phyloP scores from a whole-genome alignment of 345 rosid genomes.

The Triadica sebifera region DNA sequence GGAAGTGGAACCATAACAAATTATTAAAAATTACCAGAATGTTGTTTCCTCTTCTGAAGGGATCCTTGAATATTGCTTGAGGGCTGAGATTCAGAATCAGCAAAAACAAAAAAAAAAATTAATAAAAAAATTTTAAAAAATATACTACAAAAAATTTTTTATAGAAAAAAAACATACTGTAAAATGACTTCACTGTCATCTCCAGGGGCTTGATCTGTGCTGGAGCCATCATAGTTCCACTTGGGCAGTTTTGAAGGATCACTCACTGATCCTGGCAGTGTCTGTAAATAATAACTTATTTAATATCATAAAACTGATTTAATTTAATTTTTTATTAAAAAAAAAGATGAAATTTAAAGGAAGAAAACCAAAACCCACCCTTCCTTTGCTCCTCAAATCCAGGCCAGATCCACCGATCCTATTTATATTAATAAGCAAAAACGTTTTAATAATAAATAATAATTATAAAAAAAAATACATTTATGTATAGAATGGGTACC shows the following conservation, averaged over 20 bases:
- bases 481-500: constrained; percentile 13
- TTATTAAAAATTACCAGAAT: constrained; percentile 18
- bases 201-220: constrained; percentile 92
- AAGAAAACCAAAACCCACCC: constrained; percentile 13
- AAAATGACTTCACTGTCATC: constrained; percentile 89
- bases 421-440: constrained; percentile 3
- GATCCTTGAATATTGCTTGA: constrained; percentile 20
- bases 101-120: too few relatives aligned
- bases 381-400: constrained; percentile 34
- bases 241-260: constrained; percentile 29
- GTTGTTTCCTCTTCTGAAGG: constrained; percentile 25
- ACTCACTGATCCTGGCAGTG: constrained; percentile 23
- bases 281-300: constrained; percentile 1
- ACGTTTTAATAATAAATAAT: not conserved
- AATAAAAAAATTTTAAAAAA: not conserved
- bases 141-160: not conserved
- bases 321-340: too few relatives aligned
- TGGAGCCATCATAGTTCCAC: constrained; percentile 71
- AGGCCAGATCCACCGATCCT: constrained; percentile 39
- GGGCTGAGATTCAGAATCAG: not conserved
- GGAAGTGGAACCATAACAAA: not conserved
- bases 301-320: not conserved
- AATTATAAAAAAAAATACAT: not conserved
- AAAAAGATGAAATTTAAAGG: too few relatives aligned
- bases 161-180: constrained; percentile 43